Evolutionary conservation across 495 filamentous ascomycete genomes (phyloP).

Genomic region (Viridothelium virens): DNA sequence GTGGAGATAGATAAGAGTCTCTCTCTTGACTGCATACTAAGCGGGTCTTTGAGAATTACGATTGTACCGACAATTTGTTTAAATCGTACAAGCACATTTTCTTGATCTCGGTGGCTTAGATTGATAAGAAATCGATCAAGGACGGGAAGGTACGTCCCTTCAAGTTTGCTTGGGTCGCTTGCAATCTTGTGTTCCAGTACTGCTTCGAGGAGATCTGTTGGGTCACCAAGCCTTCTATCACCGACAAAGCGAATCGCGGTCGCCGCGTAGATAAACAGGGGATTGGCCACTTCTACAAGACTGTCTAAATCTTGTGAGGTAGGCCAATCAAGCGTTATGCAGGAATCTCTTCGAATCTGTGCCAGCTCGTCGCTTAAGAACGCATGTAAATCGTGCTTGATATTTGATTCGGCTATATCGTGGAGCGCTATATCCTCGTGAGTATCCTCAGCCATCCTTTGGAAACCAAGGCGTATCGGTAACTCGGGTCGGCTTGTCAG

Average conservation of each 20-base stretch:
- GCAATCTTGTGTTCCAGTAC: conserved; percentile 21
- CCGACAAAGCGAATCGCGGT: conserved; percentile 17
- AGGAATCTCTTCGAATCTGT: conserved; percentile 9
- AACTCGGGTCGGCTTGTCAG: conserved; percentile 35
- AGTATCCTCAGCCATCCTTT: conserved; percentile 14
- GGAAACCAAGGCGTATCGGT: conserved; percentile 28
- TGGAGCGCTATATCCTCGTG: conserved; percentile 31
- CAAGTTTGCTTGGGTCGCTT: conserved; percentile 21
- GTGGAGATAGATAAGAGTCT: conserved; percentile 18
- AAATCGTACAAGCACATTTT: conserved; percentile 25
- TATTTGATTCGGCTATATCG: conserved; percentile 27
- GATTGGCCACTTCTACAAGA: conserved; percentile 12
- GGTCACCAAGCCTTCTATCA: conserved; percentile 14
- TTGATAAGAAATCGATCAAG: conserved; percentile 23
- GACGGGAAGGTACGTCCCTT: conserved; percentile 26
- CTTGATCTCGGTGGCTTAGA: conserved; percentile 18
- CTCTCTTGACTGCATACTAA: conserved; percentile 27
- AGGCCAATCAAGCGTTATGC: conserved; percentile 16
- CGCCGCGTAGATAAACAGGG: conserved; percentile 20
- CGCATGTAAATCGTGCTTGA: conserved; percentile 35
- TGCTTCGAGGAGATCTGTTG: conserved; percentile 17
- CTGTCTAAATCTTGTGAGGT: neutral
- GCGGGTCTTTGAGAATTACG: conserved; percentile 26
- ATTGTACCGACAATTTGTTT: conserved; percentile 32
- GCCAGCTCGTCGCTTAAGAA: conserved; percentile 27